Evolutionary conservation across 2,329 filamentous ascomycete genomes (phyloP), one percentile per base, ranked within the genome.

Genomic region (Metarhizium album): DNA sequence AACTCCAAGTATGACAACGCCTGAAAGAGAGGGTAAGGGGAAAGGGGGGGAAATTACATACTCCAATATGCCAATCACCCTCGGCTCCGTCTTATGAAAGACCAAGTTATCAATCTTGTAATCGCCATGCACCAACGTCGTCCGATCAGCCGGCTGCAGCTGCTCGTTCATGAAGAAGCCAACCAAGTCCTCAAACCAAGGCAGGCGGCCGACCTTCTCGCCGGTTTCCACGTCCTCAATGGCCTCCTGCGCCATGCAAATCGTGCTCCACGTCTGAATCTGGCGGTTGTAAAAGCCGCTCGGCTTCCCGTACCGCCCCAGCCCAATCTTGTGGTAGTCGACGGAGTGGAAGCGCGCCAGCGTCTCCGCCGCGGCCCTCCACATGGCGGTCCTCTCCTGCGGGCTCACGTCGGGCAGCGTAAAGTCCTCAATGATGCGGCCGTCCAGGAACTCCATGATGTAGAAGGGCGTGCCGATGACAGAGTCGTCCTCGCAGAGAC

Each of bases 371-470:
- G 91, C 91, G 57, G 86, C 86, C 60, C 80, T 80, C 91, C 91
- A 97, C 82, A 96, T 86, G 60, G 80, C 79, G 31, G 72, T 80
- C 53, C 91, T 79, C 58, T 95, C 84, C 40, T 74, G 74, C 0
- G 85, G 68, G 24, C 75, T 76, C 13, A 89, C 80, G 13, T 74
- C 84, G 2, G 89, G 90, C 64, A 97, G 83, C 31, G 84, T 74
- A 42, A 90, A 85, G 68, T 97, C 89, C 62, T 91, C 87, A 63
- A 97, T 88, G 70, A 96, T 95, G 62, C 93, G 84, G 20, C 93
- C 93, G 63, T 95, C 86, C 54, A 97, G 76, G 66, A 93, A 97
- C 66, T 89, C 84, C 93, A 98, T 97, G 63, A 97, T 84, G 71
- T 98, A 97, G 68, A 97, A 98, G 5, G 90, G 80, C 7, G 90